Evolutionary conservation across 2,329 filamentous ascomycete species (phyloP).

Genomic region (Orbilia blumenaviensis): DNA sequence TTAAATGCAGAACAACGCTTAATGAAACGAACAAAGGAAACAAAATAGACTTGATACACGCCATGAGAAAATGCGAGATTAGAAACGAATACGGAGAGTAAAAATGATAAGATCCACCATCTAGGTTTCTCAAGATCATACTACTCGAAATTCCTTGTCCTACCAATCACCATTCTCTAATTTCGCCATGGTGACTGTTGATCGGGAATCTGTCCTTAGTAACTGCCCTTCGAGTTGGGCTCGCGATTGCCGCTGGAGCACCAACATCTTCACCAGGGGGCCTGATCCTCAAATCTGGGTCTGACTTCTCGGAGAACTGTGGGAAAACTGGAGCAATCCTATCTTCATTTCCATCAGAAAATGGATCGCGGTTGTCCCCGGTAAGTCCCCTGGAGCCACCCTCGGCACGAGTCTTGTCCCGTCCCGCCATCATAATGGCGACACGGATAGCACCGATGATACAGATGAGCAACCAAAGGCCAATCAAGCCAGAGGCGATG

Average conservation of each 20-base stretch:
- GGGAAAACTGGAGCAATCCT: slow-evolving; percentile 41
- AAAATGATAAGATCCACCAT: slow-evolving; percentile 28
- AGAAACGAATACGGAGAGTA: slow-evolving; percentile 18
- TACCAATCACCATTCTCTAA: slow-evolving; percentile 9
- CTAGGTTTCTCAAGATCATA: slow-evolving; percentile 26
- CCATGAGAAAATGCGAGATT: slow-evolving; percentile 30
- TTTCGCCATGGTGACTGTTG: slow-evolving; percentile 29
- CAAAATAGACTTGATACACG: slow-evolving; percentile 12
- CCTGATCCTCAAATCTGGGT: slow-evolving; percentile 24
- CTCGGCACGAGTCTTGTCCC: slow-evolving; percentile 70
- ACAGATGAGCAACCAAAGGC: slow-evolving; percentile 80
- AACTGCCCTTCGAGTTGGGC: slow-evolving; percentile 33
- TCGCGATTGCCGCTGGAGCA: slow-evolving; percentile 10
- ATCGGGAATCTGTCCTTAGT: slow-evolving; percentile 22
- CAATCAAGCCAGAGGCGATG: slow-evolving; percentile 77
- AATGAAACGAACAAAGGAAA: slow-evolving; percentile 16
- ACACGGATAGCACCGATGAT: slow-evolving; percentile 77
- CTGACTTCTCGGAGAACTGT: slow-evolving; percentile 47
- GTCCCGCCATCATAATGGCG: slow-evolving; percentile 69
- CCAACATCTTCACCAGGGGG: slow-evolving; percentile 20
- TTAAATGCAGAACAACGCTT: slow-evolving; percentile 21
- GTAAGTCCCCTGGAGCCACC: slow-evolving; percentile 59
- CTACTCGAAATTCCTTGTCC: not conserved
- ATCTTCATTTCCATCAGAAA: slow-evolving; percentile 14
- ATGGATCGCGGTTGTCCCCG: slow-evolving; percentile 27